Percentiles rank a stretch among this genome's conserved stretches.
These are phyloP conservation scores for Selaginella tamariscina DNA, from an alignment of 75 land plant species.

Conservation along the genomic window DNA sequence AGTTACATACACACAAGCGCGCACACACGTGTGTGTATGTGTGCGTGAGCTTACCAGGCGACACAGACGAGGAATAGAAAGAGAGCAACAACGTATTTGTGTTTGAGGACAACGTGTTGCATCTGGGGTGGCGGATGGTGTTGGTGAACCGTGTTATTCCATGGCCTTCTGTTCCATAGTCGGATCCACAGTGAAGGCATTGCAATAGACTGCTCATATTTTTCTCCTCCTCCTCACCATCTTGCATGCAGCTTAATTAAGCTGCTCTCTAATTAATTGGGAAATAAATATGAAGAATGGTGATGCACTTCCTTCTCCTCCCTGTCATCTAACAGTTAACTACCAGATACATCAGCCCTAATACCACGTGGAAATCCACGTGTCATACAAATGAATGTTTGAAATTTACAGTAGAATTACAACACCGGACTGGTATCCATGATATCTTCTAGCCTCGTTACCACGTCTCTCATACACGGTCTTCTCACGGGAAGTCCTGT, in stretches of 20 bases:
- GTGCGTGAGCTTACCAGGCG: slow-evolving; percentile 16
- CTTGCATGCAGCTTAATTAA: background rate
- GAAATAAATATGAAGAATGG: background rate
- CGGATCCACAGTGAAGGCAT: background rate
- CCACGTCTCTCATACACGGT: background rate
- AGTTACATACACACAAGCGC: background rate
- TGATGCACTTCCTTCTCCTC: background rate
- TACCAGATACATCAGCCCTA: background rate
- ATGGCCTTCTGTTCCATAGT: background rate
- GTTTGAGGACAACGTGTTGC: slow-evolving; percentile 23
- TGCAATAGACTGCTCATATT: background rate
- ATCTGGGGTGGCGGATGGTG: background rate
- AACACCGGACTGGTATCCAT: too few species aligned
- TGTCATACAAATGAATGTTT: too few species aligned
- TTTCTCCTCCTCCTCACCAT: background rate
- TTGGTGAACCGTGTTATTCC: background rate
- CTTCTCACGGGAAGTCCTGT: background rate
- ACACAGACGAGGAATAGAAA: slow-evolving; percentile 24
- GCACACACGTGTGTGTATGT: background rate
- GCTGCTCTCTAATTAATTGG: background rate
- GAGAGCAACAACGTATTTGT: slow-evolving; percentile 28
- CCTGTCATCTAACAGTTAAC: background rate
- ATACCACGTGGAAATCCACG: too few species aligned
- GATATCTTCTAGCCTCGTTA: background rate
- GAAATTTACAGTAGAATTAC: too few species aligned